These are phyloP conservation scores for Fusarium coffeatum DNA, from an alignment of 2,329 filamentous ascomycete genomes.

Conservation along the genomic window DNA sequence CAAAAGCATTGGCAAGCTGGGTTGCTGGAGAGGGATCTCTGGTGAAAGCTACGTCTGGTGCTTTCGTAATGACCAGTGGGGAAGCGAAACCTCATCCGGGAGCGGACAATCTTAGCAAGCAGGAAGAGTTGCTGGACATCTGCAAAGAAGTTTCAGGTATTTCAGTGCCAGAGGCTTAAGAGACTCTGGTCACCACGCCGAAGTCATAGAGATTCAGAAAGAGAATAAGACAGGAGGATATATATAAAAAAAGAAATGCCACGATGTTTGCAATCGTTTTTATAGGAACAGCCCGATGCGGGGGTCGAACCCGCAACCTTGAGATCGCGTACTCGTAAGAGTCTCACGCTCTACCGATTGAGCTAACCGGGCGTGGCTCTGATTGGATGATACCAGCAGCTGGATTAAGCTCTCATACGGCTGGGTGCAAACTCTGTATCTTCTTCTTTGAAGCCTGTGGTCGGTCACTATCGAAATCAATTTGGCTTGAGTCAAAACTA, in stretches of 20 bases:
- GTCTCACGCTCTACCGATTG: constrained; percentile 73
- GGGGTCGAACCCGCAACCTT: constrained; percentile 67
- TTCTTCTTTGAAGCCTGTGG: neutral
- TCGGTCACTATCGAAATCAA: neutral
- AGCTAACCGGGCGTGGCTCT: constrained; percentile 51
- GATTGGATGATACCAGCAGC: constrained; percentile 7
- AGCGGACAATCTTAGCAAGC: constrained; percentile 26
- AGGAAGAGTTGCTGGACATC: constrained; percentile 25
- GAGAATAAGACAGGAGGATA: neutral
- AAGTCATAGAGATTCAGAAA: neutral
- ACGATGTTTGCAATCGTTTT: constrained; percentile 9
- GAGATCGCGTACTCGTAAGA: constrained; percentile 64
- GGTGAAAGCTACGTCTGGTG: constrained; percentile 10
- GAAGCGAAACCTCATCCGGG: constrained; percentile 23
- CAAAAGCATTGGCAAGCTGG: constrained; percentile 28
- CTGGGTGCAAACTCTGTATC: neutral
- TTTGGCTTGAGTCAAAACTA: neutral
- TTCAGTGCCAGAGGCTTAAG: neutral
- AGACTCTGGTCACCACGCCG: neutral
- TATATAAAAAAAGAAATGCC: constrained; percentile 8
- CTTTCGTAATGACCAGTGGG: constrained; percentile 27
- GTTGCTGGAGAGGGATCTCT: constrained; percentile 26
- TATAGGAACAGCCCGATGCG: constrained; percentile 52
- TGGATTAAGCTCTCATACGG: fast-evolving
- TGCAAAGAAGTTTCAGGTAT: constrained; percentile 27